Evolutionary conservation across 2,329 filamentous ascomycete genomes (phyloP).

Genomic region (Nothophaeocryptopus gaeumannii): DNA sequence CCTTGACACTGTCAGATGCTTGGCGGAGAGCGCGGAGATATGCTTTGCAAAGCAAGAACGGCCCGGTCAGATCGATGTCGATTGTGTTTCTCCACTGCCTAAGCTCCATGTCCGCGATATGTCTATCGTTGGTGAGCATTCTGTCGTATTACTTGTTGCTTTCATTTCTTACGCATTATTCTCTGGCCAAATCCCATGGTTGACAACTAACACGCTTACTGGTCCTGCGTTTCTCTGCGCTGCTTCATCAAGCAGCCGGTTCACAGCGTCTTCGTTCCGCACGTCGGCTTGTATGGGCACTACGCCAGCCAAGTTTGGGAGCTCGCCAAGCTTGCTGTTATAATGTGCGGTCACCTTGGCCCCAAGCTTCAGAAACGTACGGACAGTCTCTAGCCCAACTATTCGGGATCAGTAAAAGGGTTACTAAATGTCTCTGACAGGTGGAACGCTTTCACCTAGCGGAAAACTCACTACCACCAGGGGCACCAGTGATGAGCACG

Average conservation of each 20-base stretch:
- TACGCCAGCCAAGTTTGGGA: conserved; percentile 28
- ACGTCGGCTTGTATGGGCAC: conserved; percentile 35
- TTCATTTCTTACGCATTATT: conserved; percentile 14
- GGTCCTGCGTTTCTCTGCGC: conserved; percentile 34
- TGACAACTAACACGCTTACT: conserved; percentile 42
- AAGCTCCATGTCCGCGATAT: conserved; percentile 30
- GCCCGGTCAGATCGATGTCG: conserved; percentile 30
- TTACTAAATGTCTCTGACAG: conserved; percentile 8
- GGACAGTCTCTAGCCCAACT: conserved; percentile 39
- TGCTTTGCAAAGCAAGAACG: conserved; percentile 30
- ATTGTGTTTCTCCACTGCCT: conserved; percentile 32
- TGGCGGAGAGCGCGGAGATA: conserved; percentile 25
- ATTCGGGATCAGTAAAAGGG: too few species aligned
- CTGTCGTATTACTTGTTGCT: background rate
- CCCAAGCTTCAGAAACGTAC: conserved; percentile 33
- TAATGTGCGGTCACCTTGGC: conserved; percentile 44
- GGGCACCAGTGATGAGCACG: conserved; percentile 35
- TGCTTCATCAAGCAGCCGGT: conserved; percentile 31
- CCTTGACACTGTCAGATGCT: conserved; percentile 21
- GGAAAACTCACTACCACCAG: too few species aligned
- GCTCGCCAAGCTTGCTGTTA: conserved; percentile 34
- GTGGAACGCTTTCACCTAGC: too few species aligned
- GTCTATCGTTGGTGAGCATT: conserved; percentile 10
- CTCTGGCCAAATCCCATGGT: conserved; percentile 36
- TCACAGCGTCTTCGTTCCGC: conserved; percentile 33